Base-by-base conservation (phyloP, 2,329 filamentous ascomycete genomes). In the Cadophora sp. region DNA sequence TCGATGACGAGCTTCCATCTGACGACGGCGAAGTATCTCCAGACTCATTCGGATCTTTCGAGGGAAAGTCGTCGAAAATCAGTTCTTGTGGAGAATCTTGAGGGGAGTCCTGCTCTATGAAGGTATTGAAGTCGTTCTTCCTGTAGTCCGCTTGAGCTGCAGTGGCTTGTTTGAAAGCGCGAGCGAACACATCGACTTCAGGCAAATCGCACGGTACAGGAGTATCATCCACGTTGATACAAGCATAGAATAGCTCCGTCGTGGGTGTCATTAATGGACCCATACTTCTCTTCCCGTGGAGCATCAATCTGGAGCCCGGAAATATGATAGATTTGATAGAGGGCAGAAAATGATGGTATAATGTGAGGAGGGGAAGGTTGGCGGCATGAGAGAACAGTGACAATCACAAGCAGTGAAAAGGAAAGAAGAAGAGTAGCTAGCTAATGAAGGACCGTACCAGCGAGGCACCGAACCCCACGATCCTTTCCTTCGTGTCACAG, bases 151-250 rank as follows among this genome's bases (percentile, higher is more conserved):
- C 31, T 53, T 53, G 27, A 19, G 31, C 22, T 53, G 24, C 3
- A 9, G 48, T 63, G 8, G 48, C 61, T 27, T 63, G 46, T 27
- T 40, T 53, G 48, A 63, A 63, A 16, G 61, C 61, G 24, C 46
- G 61, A 53, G 61, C 29, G 48, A 63, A 63, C n/a, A 63, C 61
- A 63, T 63, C 61, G 9, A 53, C 61, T 12, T 63, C 61, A 34
- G 61, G 61, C 48, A 51, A 19, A 27, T 53, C 48, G 46, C 22
- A 9, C 19, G 48, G 31, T 5, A 43, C 31, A 40, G 46, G 27
- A 51, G 61, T n/a, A 27, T 50, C 46, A 27, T 63, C 61, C 61
- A 63, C 43, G 37, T 63, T 63, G 29, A 53, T n/a, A 43, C 37
- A 63, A 19, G 61, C 46, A 37, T 63, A 63, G 46, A 63, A 51